Evolutionary conservation across 225 moss, liverwort and hornwort genomes (phyloP), one percentile per base, ranked within the genome.

Genomic region (Bryum argenteum): DNA sequence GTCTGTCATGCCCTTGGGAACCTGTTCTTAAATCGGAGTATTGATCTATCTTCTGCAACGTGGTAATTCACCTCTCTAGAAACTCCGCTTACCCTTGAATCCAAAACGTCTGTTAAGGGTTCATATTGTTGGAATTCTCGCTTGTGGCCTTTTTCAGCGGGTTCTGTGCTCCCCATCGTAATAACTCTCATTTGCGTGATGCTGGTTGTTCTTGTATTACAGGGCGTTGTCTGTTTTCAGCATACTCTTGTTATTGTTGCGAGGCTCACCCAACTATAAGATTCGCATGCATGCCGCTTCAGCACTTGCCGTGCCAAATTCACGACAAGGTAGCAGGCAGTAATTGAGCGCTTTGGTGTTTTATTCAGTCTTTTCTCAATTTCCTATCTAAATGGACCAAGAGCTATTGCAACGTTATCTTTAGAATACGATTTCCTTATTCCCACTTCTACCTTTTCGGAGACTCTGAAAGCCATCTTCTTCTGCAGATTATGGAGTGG

Each of bases 1-100:
- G 95, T 93, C 50, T 96, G 95, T 67, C 95, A 96, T 85, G 93
- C 95, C 66, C 85, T 96, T 58, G 95, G 95, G 47, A 93, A 96
- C 70, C 71, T 96, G n/a, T 96, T 96, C 75, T 65, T 93, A 41
- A 96, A 96, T 73, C 80, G 75, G 66, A 93, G 88, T 24, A 69
- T 93, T 23, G 66, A 78, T 72, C 84, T 93, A 26, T 81, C 91
- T 40, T 81, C 72, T 61, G 91, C 89, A 58, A 63, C 83, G 26
- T 93, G 95, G 93, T 96, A 84, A 77, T 73, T n/a, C 50, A 57
- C 58, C 53, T n/a, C 45, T 33, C 60, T 66, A 53, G 12, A 40
- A 33, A 61, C 55, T 48, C n/a, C 41, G 55, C 28, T 70, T 74
- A 10, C 55, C 39, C 40, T 69, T 59, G 65, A 40, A 47, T 40